A percentile compares a stretch with the other conserved stretches of the same genome.
Evolutionary conservation across 2,329 filamentous ascomycete genomes (phyloP).

Genomic region (Paradendryphiella salina): DNA sequence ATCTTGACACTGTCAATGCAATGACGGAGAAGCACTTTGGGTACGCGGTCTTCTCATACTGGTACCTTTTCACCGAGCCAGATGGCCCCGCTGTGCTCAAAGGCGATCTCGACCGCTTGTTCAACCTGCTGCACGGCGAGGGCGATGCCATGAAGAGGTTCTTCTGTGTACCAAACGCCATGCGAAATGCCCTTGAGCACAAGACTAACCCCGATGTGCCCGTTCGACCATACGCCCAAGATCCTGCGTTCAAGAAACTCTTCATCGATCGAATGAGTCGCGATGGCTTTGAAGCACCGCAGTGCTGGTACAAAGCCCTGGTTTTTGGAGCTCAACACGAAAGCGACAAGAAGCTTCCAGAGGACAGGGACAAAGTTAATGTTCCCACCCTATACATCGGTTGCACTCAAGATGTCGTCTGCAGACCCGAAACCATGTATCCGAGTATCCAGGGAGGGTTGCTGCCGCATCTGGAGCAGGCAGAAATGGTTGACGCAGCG

Average conservation of each 20-base stretch:
- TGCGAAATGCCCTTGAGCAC: constrained; percentile 35
- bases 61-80: constrained; percentile 51
- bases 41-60: constrained; percentile 50
- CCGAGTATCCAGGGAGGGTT: constrained; percentile 30
- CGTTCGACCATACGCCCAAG: constrained; percentile 43
- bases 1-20: constrained; percentile 45
- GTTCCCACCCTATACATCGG: constrained; percentile 48
- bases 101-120: constrained; percentile 47
- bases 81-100: constrained; percentile 49
- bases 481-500: constrained; percentile 36
- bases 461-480: constrained; percentile 40
- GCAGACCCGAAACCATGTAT: constrained; percentile 37
- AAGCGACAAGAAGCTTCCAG: constrained; percentile 31
- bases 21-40: constrained; percentile 44
- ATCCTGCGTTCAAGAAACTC: constrained; percentile 34
- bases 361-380: constrained; percentile 29
- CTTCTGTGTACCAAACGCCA: constrained; percentile 45
- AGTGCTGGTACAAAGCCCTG: constrained; percentile 47
- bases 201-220: background rate
- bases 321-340: constrained; percentile 30
- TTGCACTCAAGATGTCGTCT: constrained; percentile 42
- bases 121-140: constrained; percentile 41
- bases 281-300: constrained; percentile 43
- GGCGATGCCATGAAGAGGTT: constrained; percentile 42
- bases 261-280: constrained; percentile 44